Percentiles rank a stretch among this genome's conserved stretches.
Evolutionary conservation across 441 rosid species (phyloP).

Genomic region (Manihot esculenta): DNA sequence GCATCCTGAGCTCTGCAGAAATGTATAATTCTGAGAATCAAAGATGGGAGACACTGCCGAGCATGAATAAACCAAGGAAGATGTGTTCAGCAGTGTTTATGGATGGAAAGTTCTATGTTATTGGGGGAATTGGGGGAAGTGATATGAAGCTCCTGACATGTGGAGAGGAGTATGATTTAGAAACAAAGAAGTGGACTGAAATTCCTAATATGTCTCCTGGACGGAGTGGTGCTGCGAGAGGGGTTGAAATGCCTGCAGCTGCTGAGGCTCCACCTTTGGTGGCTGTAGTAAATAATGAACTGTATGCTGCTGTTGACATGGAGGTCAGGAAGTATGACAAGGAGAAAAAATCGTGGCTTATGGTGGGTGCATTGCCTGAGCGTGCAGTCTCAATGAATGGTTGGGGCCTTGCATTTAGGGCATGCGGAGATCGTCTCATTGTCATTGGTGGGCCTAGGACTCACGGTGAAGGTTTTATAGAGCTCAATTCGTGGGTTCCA

Average conservation of each 20-base stretch:
- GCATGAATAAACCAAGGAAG: slow-evolving; percentile 83
- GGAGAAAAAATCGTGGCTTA: slow-evolving; percentile 52
- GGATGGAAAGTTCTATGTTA: slow-evolving; percentile 83
- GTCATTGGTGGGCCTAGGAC: slow-evolving; percentile 89
- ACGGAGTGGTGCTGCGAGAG: slow-evolving; percentile 43
- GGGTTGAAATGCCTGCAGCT: slow-evolving; percentile 58
- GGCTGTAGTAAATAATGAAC: slow-evolving; percentile 77
- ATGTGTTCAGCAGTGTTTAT: slow-evolving; percentile 93
- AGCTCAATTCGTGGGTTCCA: slow-evolving; percentile 89
- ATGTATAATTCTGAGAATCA: slow-evolving; percentile 90
- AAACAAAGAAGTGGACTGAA: slow-evolving; percentile 69
- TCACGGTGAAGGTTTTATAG: slow-evolving; percentile 73
- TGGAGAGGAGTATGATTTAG: slow-evolving; percentile 83
- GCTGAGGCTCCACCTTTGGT: slow-evolving; percentile 90
- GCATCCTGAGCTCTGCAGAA: slow-evolving; percentile 68
- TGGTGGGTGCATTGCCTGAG: slow-evolving; percentile 79
- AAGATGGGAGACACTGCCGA: slow-evolving; percentile 55
- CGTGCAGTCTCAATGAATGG: slow-evolving; percentile 88
- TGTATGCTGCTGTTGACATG: slow-evolving; percentile 86
- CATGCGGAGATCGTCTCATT: slow-evolving; percentile 80
- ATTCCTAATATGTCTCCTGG: slow-evolving; percentile 84
- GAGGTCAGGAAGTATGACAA: slow-evolving; percentile 77
- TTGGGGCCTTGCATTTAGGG: slow-evolving; percentile 97
- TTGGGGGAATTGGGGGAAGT: slow-evolving; percentile 74
- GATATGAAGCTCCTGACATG: slow-evolving; percentile 62